Evolutionary conservation across 257 asterid species (phyloP).

Genomic region (Ehretia macrophylla): DNA sequence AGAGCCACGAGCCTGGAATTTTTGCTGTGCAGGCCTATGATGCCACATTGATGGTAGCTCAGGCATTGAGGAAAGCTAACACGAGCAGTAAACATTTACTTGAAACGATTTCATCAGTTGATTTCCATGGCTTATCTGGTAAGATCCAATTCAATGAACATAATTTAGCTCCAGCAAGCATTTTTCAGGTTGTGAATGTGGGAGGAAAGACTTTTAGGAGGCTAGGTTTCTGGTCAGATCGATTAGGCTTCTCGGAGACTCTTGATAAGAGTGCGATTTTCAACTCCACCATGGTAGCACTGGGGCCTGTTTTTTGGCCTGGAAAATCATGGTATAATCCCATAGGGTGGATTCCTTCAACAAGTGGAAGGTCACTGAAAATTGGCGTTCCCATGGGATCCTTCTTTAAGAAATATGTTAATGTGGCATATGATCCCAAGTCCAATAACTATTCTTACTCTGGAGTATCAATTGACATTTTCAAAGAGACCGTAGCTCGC

Average conservation of each 20-base stretch:
- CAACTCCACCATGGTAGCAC: slow-evolving; percentile 20
- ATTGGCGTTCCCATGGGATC: slow-evolving; percentile 35
- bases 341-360: slow-evolving; percentile 38
- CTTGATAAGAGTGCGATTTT: neutral
- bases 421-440: slow-evolving; percentile 17
- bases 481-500: slow-evolving; percentile 8
- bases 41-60: slow-evolving; percentile 19
- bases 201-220: slow-evolving; percentile 27
- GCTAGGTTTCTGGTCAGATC: slow-evolving; percentile 29
- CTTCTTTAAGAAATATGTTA: slow-evolving; percentile 17
- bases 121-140: slow-evolving; percentile 29
- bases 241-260: slow-evolving; percentile 23
- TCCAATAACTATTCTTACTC: neutral
- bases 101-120: neutral
- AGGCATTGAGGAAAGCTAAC: slow-evolving; percentile 12
- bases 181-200: slow-evolving; percentile 30
- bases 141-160: slow-evolving; percentile 12
- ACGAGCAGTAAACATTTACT: neutral
- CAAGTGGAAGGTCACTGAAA: slow-evolving; percentile 9
- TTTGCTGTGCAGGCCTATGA: slow-evolving; percentile 32
- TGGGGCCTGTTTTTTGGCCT: slow-evolving; percentile 32
- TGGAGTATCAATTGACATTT: slow-evolving; percentile 36
- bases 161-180: slow-evolving; percentile 12
- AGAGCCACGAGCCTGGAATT: slow-evolving; percentile 28
- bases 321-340: slow-evolving; percentile 27